Conservation (phyloP, 2,329 filamentous ascomycete species). For the Berkeleyomyces basicola region DNA sequence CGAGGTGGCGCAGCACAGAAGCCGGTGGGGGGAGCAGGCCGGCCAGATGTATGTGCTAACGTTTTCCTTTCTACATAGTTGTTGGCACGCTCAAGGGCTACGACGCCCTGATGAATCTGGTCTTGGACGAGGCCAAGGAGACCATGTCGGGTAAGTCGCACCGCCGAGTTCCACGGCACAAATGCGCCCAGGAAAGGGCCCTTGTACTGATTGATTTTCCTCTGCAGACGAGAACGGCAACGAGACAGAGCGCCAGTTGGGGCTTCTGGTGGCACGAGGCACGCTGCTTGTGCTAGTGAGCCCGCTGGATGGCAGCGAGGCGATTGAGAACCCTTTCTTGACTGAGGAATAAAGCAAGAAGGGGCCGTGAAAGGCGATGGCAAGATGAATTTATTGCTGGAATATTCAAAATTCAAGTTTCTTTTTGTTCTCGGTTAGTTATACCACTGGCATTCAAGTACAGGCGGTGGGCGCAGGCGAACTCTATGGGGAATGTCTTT, state of each 20-base stretch:
- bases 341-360: slow-evolving; percentile 11
- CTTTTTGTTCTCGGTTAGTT: background rate
- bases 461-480: no score
- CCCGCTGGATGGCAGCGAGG: slow-evolving; percentile 84
- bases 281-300: slow-evolving; percentile 87
- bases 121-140: slow-evolving; percentile 87
- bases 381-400: background rate
- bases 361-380: background rate
- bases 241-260: slow-evolving; percentile 61
- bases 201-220: background rate
- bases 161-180: background rate
- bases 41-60: slow-evolving; percentile 7
- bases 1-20: background rate
- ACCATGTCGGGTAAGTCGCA: slow-evolving; percentile 54
- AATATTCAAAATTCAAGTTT: background rate
- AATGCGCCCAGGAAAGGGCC: background rate
- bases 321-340: slow-evolving; percentile 80
- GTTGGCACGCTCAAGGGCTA: slow-evolving; percentile 84
- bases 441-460: no score
- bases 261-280: slow-evolving; percentile 77
- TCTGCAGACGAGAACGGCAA: slow-evolving; percentile 77
- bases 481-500: no score
- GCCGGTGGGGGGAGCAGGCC: background rate
- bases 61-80: slow-evolving; percentile 35
- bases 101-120: slow-evolving; percentile 95